These are phyloP conservation scores for Exsudoporus floridanus DNA, from an alignment of 1,284 basidiomycete genomes.

Conservation along the genomic window DNA sequence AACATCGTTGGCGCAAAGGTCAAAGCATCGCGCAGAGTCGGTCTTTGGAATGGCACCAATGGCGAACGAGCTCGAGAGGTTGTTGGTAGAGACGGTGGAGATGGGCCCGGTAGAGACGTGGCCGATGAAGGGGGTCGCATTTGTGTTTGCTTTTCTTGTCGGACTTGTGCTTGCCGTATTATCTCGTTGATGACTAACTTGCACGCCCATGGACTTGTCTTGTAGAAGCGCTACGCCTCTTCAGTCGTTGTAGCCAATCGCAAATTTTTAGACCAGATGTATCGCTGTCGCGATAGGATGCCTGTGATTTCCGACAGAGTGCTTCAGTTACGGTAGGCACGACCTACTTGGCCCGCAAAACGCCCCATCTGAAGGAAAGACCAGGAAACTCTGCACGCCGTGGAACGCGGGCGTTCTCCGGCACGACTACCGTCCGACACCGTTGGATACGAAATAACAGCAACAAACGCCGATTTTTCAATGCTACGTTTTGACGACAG, in stretches of 20 bases:
- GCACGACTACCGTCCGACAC: too few species aligned
- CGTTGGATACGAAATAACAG: too few species aligned
- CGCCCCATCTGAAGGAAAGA: too few species aligned
- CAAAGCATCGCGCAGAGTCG: conserved; percentile 56
- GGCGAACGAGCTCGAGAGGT: conserved; percentile 62
- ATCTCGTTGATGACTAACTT: conserved; percentile 2
- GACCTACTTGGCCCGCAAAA: not conserved
- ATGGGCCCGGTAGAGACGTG: conserved; percentile 44
- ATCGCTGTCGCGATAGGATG: not conserved
- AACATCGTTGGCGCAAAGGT: conserved; percentile 49
- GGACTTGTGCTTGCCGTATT: conserved; percentile 27
- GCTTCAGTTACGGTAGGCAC: not conserved
- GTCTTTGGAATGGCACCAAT: conserved; percentile 66
- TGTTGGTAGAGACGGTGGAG: conserved; percentile 50
- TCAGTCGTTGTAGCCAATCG: not conserved
- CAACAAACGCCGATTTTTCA: too few species aligned
- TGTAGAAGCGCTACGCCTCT: not conserved
- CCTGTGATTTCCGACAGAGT: not conserved
- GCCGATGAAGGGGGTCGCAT: conserved; percentile 22
- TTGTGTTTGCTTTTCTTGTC: conserved; percentile 24
- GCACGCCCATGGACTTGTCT: not conserved
- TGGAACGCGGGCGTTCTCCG: too few species aligned
- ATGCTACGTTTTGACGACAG: too few species aligned
- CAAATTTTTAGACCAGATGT: not conserved
- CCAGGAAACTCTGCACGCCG: too few species aligned